Percentiles rank a stretch among this genome's conserved stretches.
phyloP scores from a whole-genome alignment of 2,329 filamentous ascomycete species.

The Geoglossum cookeanum region DNA sequence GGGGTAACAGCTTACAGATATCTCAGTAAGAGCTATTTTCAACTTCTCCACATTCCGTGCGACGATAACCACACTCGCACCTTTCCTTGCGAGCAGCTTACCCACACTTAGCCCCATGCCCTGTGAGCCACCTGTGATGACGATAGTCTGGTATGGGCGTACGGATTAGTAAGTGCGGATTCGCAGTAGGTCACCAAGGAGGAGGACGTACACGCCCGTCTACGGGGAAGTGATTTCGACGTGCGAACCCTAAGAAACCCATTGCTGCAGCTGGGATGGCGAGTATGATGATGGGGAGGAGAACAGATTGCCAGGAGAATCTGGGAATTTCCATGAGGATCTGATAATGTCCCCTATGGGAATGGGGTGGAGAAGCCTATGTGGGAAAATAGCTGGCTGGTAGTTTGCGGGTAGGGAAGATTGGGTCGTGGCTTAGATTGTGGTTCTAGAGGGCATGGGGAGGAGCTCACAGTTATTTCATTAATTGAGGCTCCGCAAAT shows the following conservation, averaged over 20 bases:
- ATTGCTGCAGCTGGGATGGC: constrained; percentile 4
- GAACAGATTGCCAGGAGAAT: background rate
- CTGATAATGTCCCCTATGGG: background rate
- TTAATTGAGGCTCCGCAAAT: background rate
- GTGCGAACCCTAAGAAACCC: constrained; percentile 3
- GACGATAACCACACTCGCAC: constrained; percentile 72
- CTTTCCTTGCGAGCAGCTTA: constrained; percentile 56
- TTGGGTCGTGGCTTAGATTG: too few relatives aligned
- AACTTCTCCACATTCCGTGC: constrained; percentile 63
- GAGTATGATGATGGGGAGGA: background rate
- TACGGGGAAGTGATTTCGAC: constrained; percentile 10
- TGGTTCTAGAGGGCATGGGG: too few relatives aligned
- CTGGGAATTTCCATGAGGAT: background rate
- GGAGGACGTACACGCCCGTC: constrained; percentile 13
- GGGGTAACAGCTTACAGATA: constrained; percentile 18
- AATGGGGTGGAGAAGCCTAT: too few relatives aligned
- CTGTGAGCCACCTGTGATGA: constrained; percentile 82
- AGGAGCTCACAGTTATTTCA: background rate
- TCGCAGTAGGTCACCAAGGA: background rate
- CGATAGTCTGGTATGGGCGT: constrained; percentile 42
- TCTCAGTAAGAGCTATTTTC: constrained; percentile 43
- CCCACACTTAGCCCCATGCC: constrained; percentile 72
- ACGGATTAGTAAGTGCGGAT: constrained; percentile 9
- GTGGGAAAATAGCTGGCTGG: too few relatives aligned
- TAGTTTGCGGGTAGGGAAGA: too few relatives aligned